Conservation (phyloP, 306 rosid species). For the Inga oerstediana region DNA sequence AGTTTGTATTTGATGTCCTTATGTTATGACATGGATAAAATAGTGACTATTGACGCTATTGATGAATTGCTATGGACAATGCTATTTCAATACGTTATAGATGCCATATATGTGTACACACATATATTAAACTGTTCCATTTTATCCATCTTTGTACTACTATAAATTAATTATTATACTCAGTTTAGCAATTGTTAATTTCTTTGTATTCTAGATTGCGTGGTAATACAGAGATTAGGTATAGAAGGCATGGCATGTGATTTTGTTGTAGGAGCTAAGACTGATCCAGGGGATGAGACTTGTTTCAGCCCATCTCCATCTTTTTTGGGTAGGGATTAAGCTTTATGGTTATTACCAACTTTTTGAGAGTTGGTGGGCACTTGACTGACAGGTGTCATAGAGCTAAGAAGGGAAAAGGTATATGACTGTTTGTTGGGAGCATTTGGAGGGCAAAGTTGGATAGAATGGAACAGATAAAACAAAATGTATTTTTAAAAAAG, state of each 20-base stretch:
- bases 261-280: neutral
- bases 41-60: neutral
- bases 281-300: neutral
- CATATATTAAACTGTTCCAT: neutral
- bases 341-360: neutral
- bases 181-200: neutral
- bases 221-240: neutral
- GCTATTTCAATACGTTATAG: neutral
- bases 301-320: neutral
- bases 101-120: neutral
- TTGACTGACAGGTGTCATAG: neutral
- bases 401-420: neutral
- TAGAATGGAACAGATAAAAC: neutral
- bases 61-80: neutral
- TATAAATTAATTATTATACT: neutral
- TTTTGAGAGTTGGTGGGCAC: neutral
- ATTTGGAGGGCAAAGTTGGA: neutral
- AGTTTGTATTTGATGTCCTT: constrained; percentile 3
- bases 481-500: neutral
- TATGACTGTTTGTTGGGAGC: neutral
- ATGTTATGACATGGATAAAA: neutral
- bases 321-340: neutral
- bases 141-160: neutral
- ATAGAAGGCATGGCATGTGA: neutral
- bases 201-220: neutral